Evolutionary conservation across 495 filamentous ascomycete species (phyloP), one percentile per base, ranked within the genome.

Genomic region (Trichoderma erinaceum): DNA sequence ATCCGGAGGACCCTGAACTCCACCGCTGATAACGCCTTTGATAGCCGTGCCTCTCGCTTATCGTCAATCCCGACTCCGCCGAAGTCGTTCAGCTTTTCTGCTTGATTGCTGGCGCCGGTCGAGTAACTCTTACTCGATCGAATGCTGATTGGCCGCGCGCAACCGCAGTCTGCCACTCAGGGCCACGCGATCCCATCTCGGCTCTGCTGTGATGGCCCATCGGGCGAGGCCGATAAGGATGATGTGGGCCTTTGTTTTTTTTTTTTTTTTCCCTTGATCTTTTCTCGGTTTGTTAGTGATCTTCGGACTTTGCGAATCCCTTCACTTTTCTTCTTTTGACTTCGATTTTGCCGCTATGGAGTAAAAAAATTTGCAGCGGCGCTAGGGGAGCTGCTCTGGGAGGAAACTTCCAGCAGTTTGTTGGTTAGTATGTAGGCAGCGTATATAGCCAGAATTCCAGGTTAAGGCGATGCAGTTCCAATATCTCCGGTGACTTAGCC

Each of bases 61-160:
- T 61, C 56, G 56, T 29, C 56, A 61, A 61, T 27, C 56, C 48
- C 23, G 56, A 61, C 23, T 29, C 56, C 56, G 56, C 56, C 56
- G 56, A 61, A 29, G 56, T 61, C 56, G 12, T 27, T 61, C 25
- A 32, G 27, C 52, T 61, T 27, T 32, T 61, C 27, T 3, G n/a
- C n/a, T n/a, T 16, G 11, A 29, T 16, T 61, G 27, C 7, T 61
- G 16, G 50, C 50, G 50, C 50, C 50, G 50, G 16, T 56, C 56
- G 56, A 61, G 56, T 61, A 61, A 61, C 56, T 61, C 10, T 61
- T 61, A 61, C 56, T 61, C 56, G 56, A 61, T 61, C 25, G 23
- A 61, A 61, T 61, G 23, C 56, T 61, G 56, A 61, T 61, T 61
- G 56, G 56, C 56, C 16, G 23, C 56, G 56, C 25, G 23, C 56